These are phyloP conservation scores for Tricholoma matsutake DNA, from an alignment of 768 basidiomycete species.

Conservation along the genomic window DNA sequence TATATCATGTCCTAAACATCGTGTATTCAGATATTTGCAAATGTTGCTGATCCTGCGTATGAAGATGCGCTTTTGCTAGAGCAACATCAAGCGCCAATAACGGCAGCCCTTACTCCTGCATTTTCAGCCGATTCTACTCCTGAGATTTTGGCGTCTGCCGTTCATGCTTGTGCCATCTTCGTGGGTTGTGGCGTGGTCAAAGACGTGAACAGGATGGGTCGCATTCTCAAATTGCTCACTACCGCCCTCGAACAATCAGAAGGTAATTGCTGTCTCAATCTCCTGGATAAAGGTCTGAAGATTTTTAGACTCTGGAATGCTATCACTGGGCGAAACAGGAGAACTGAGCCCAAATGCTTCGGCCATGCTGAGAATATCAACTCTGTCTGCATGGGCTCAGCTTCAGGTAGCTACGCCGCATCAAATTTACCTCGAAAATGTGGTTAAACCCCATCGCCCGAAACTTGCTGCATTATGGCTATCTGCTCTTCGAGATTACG, in stretches of 20 bases:
- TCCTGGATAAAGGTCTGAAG: not conserved
- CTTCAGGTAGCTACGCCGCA: constrained; percentile 73
- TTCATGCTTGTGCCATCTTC: constrained; percentile 92
- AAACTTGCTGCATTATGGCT: constrained; percentile 85
- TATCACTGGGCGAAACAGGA: constrained; percentile 81
- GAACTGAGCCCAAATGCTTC: constrained; percentile 93
- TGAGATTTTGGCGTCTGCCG: constrained; percentile 89
- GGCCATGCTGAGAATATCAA: constrained; percentile 90
- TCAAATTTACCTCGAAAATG: constrained; percentile 74
- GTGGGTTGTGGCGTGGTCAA: constrained; percentile 94
- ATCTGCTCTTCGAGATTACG: constrained; percentile 86
- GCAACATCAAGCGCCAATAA: constrained; percentile 97
- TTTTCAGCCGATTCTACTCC: constrained; percentile 95
- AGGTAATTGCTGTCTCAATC: constrained; percentile 42
- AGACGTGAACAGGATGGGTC: constrained; percentile 87
- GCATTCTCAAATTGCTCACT: constrained; percentile 86
- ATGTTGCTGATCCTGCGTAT: constrained; percentile 88
- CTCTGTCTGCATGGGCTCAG: constrained; percentile 94
- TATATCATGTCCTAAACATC: constrained; percentile 2
- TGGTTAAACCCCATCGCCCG: constrained; percentile 76
- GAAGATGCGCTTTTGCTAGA: constrained; percentile 88
- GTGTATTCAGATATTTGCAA: constrained; percentile 71
- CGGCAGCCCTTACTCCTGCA: constrained; percentile 93
- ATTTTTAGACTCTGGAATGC: constrained; percentile 68
- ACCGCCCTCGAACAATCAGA: constrained; percentile 87